phyloP scores from a whole-genome alignment of 768 basidiomycete genomes.

The Lactarius psammicola region DNA sequence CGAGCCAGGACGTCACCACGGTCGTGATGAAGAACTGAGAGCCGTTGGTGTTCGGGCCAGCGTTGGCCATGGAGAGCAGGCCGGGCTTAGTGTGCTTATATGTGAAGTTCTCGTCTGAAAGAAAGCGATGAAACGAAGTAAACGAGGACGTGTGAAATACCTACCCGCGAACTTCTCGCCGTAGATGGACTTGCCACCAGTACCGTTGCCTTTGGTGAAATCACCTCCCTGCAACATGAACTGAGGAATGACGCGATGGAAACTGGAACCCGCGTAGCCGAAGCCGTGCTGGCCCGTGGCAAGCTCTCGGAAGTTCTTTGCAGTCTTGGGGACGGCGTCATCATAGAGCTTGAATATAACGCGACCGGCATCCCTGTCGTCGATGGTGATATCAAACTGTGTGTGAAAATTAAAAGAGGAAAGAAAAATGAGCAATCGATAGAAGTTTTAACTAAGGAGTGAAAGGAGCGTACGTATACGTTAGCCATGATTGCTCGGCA shows the following conservation, averaged over 20 bases:
- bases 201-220: conserved; percentile 64
- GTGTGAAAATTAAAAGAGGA: too few relatives aligned
- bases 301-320: conserved; percentile 86
- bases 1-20: conserved; percentile 72
- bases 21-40: conserved; percentile 91
- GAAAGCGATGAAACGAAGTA: neutral
- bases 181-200: conserved; percentile 80
- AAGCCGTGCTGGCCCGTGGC: conserved; percentile 72
- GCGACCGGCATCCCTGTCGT: conserved; percentile 43
- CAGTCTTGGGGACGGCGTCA: conserved; percentile 68
- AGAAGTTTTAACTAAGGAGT: neutral
- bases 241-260: conserved; percentile 82
- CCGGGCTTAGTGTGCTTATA: conserved; percentile 70
- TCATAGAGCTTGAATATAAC: conserved; percentile 88
- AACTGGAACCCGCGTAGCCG: conserved; percentile 66
- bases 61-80: conserved; percentile 78
- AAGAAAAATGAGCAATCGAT: neutral
- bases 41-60: conserved; percentile 80
- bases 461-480: conserved; percentile 40
- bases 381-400: conserved; percentile 68
- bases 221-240: conserved; percentile 95
- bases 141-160: conserved; percentile 27
- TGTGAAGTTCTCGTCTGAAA: conserved; percentile 80
- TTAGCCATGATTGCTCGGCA: conserved; percentile 35
- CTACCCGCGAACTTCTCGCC: conserved; percentile 64